Percentiles rank a stretch among this genome's conserved stretches.
phyloP scores from a whole-genome alignment of 441 rosid species.

The Codiaeum variegatum region DNA sequence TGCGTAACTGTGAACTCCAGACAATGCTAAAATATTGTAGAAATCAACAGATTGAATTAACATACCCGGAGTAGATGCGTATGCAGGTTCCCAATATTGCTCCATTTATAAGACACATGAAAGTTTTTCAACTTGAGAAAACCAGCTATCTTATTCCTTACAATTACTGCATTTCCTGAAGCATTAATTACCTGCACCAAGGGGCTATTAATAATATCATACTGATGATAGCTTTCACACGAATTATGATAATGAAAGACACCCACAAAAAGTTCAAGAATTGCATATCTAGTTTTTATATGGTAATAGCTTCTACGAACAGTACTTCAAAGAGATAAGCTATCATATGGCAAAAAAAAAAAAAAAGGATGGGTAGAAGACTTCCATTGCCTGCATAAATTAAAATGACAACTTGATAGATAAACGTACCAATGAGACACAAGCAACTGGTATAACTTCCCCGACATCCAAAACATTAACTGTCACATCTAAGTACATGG shows the following conservation, averaged over 20 bases:
- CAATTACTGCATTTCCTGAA: slow-evolving; percentile 50
- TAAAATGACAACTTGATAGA: not conserved
- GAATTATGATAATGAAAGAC: not conserved
- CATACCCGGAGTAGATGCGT: slow-evolving; percentile 50
- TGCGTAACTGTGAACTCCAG: not conserved
- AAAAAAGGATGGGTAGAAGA: not conserved
- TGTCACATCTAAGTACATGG: slow-evolving; percentile 48
- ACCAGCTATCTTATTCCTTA: slow-evolving; percentile 50
- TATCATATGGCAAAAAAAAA: not conserved
- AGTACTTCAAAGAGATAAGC: not conserved
- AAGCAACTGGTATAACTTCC: slow-evolving; percentile 51
- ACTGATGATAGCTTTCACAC: not conserved
- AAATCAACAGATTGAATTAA: not conserved
- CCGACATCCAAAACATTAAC: slow-evolving; percentile 53
- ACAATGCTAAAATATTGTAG: not conserved
- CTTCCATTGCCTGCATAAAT: not conserved
- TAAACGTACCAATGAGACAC: slow-evolving; percentile 57
- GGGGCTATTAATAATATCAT: not conserved
- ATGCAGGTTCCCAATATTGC: slow-evolving; percentile 49
- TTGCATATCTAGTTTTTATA: not conserved
- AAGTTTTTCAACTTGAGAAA: slow-evolving; percentile 43
- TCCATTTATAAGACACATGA: slow-evolving; percentile 58
- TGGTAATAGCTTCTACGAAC: not conserved
- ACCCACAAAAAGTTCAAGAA: not conserved
- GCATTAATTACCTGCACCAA: slow-evolving; percentile 45